Percentiles rank a stretch among this genome's conserved stretches.
Conservation (phyloP, 2,329 filamentous ascomycete species). For the Neofusicoccum ribis region DNA sequence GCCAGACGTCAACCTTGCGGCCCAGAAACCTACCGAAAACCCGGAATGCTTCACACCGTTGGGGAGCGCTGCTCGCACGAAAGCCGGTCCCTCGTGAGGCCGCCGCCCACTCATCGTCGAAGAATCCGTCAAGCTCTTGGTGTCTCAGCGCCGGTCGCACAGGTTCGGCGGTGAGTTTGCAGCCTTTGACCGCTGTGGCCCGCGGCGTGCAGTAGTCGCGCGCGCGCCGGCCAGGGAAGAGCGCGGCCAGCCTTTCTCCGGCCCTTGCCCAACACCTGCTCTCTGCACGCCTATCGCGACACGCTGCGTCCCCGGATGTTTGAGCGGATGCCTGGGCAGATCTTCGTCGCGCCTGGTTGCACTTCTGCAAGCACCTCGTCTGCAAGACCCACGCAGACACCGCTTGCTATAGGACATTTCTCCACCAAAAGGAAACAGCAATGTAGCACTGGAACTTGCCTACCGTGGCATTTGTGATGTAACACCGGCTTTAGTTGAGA, state of each 20-base stretch:
- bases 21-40: constrained; percentile 14
- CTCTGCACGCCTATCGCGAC: constrained; percentile 10
- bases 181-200: constrained; percentile 11
- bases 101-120: constrained; percentile 8
- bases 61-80: neutral
- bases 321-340: constrained; percentile 17
- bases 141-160: constrained; percentile 18
- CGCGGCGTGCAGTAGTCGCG: constrained; percentile 10
- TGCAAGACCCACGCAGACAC: neutral
- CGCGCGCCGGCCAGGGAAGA: constrained; percentile 4
- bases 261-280: constrained; percentile 6
- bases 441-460: constrained; percentile 8
- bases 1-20: constrained; percentile 7
- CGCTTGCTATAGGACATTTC: constrained; percentile 1
- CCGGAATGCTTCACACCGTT: constrained; percentile 18
- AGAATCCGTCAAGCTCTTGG: constrained; percentile 10
- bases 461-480: constrained; percentile 11
- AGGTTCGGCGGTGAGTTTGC: constrained; percentile 17
- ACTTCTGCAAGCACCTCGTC: constrained; percentile 13
- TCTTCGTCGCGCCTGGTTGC: constrained; percentile 14
- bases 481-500: constrained; percentile 12
- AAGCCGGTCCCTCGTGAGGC: constrained; percentile 4
- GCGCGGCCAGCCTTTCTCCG: neutral
- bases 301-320: constrained; percentile 10
- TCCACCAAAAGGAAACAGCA: constrained; percentile 1